Evolutionary conservation across 805 yeast genomes (phyloP).

Genomic region (Kregervanrija delftensis): DNA sequence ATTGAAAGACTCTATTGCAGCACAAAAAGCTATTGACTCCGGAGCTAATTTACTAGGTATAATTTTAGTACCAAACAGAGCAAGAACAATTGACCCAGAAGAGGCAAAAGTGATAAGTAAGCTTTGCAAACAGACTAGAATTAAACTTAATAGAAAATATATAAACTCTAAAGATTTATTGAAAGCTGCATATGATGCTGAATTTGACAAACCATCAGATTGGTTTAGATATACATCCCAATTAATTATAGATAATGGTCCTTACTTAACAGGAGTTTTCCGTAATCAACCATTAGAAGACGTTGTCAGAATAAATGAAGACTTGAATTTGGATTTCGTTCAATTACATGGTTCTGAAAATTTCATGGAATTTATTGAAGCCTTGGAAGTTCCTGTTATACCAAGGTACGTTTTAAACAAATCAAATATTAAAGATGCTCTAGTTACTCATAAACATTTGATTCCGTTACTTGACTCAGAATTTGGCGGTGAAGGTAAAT

Average conservation of each 20-base stretch:
- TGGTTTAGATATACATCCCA: slow-evolving; percentile 28
- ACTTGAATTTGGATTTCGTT: slow-evolving; percentile 60
- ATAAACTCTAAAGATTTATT: slow-evolving; percentile 21
- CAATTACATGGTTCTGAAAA: slow-evolving; percentile 84
- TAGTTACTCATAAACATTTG: slow-evolving; percentile 32
- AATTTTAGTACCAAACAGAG: slow-evolving; percentile 78
- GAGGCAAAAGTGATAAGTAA: slow-evolving; percentile 42
- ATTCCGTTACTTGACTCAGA: slow-evolving; percentile 78
- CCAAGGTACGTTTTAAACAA: slow-evolving; percentile 65
- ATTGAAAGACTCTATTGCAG: slow-evolving; percentile 58
- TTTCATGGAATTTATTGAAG: slow-evolving; percentile 36
- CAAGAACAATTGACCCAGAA: slow-evolving; percentile 53
- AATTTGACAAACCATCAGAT: slow-evolving; percentile 19
- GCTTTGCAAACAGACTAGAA: slow-evolving; percentile 18
- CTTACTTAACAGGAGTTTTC: slow-evolving; percentile 83
- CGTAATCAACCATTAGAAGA: slow-evolving; percentile 70
- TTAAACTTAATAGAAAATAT: slow-evolving; percentile 15
- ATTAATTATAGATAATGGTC: slow-evolving; percentile 37
- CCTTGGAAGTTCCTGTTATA: slow-evolving; percentile 51
- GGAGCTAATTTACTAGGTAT: slow-evolving; percentile 81
- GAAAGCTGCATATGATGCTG: slow-evolving; percentile 14
- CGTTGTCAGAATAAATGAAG: slow-evolving; percentile 38
- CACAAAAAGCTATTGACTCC: slow-evolving; percentile 54
- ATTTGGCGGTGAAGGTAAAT: slow-evolving; percentile 84
- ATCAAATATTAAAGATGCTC: slow-evolving; percentile 23